phyloP scores from a whole-genome alignment of 2,329 filamentous ascomycete genomes.

The Trichoderma lentiforme region DNA sequence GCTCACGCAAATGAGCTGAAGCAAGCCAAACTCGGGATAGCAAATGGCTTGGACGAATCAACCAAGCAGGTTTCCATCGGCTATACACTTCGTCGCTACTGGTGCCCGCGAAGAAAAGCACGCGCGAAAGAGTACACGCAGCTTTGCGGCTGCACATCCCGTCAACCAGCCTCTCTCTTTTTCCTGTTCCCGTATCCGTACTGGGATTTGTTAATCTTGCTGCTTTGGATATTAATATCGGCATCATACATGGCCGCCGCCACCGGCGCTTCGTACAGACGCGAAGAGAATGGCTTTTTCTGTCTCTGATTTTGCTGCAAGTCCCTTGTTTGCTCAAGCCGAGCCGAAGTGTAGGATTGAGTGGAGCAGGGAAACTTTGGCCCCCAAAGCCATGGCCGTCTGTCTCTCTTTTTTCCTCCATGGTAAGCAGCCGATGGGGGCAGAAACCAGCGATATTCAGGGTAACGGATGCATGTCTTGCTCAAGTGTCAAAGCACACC shows the following conservation, averaged over 20 bases:
- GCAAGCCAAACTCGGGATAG: neutral
- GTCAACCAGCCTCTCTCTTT: neutral
- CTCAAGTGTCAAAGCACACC: neutral
- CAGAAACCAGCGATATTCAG: neutral
- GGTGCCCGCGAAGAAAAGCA: neutral
- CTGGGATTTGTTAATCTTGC: neutral
- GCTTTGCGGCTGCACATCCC: neutral
- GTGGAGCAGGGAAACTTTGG: conserved; percentile 5
- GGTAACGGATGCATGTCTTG: neutral
- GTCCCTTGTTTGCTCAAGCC: conserved; percentile 7
- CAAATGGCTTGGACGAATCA: neutral
- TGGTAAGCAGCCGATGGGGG: neutral
- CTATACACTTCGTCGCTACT: neutral
- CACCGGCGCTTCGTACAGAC: neutral
- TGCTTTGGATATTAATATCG: neutral
- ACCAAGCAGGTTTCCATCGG: neutral
- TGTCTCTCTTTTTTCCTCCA: neutral
- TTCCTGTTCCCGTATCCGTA: neutral
- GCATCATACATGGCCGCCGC: neutral
- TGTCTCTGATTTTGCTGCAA: neutral
- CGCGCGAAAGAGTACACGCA: neutral
- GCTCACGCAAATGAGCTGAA: neutral
- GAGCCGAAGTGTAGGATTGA: neutral
- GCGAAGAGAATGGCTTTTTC: neutral
- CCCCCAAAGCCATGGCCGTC: neutral